Evolutionary conservation across 768 basidiomycete genomes (phyloP).

Genomic region (Atractiella rhizophila): DNA sequence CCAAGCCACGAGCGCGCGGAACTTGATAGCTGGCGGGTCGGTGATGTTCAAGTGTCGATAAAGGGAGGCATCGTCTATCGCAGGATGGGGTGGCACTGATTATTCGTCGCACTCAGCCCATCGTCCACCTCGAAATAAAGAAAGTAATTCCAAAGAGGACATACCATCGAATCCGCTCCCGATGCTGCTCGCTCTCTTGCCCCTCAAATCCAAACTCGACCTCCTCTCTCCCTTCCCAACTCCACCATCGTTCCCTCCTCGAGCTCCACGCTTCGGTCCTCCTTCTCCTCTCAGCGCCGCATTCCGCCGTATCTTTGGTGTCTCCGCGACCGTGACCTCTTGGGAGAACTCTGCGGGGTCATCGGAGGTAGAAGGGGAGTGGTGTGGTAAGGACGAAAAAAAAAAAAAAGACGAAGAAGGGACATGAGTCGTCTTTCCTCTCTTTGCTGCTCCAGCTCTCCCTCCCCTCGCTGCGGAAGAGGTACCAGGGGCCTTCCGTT

Average conservation of each 20-base stretch:
- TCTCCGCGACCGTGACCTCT: background rate
- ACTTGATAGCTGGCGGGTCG: constrained; percentile 5
- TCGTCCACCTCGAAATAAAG: background rate
- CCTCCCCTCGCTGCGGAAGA: background rate
- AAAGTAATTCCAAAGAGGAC: background rate
- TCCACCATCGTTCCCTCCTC: background rate
- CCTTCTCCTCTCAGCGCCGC: constrained; percentile 1
- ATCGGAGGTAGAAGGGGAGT: no score
- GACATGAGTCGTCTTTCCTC: background rate
- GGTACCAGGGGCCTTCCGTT: constrained; percentile 1
- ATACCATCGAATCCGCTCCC: constrained; percentile 5
- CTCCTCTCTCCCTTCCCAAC: background rate
- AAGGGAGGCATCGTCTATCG: background rate
- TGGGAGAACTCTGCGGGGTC: background rate
- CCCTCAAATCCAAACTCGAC: constrained; percentile 1
- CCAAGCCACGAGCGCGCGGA: constrained; percentile 5
- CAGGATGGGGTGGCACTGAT: constrained; percentile 3
- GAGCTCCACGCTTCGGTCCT: background rate
- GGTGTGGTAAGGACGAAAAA: no score
- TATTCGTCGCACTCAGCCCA: background rate
- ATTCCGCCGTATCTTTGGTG: constrained; percentile 4
- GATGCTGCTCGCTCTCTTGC: constrained; percentile 3
- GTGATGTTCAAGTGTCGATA: background rate
- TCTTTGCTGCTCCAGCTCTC: background rate
- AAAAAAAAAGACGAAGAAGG: no score